Conservation (phyloP, 805 yeast species). For the Sporopachydermia lactativora region DNA sequence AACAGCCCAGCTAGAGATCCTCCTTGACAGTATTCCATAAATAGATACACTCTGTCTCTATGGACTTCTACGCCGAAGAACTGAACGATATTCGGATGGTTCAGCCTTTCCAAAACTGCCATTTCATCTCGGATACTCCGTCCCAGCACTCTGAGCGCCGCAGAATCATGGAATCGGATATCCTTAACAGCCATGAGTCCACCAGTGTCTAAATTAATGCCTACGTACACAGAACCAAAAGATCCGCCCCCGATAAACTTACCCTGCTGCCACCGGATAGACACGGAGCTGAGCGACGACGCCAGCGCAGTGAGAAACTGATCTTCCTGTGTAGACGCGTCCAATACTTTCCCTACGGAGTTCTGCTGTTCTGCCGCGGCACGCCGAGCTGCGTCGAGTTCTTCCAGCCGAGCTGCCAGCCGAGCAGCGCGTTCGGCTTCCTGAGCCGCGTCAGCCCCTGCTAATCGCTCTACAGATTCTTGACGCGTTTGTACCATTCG, state of each 20-base stretch:
- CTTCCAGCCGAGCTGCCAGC: conserved; percentile 47
- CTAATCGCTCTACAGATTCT: conserved; percentile 19
- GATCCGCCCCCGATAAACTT: conserved; percentile 89
- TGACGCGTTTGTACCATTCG: background rate
- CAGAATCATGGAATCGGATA: conserved; percentile 78
- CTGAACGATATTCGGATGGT: conserved; percentile 94
- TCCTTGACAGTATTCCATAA: conserved; percentile 96
- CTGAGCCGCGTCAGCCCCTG: conserved; percentile 32
- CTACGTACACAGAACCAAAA: conserved; percentile 88
- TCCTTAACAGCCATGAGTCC: conserved; percentile 96
- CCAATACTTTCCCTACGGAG: conserved; percentile 77
- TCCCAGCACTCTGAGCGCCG: conserved; percentile 68
- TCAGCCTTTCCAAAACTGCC: conserved; percentile 88
- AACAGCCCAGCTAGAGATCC: conserved; percentile 80
- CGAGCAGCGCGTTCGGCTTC: conserved; percentile 40
- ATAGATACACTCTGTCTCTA: conserved; percentile 84
- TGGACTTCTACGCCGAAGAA: conserved; percentile 97
- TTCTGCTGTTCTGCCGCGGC: conserved; percentile 29
- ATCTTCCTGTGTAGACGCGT: conserved; percentile 75
- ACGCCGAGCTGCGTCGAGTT: conserved; percentile 44
- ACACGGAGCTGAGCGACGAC: conserved; percentile 74
- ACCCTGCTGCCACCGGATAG: conserved; percentile 97
- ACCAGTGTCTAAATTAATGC: conserved; percentile 87
- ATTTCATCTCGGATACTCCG: conserved; percentile 90
- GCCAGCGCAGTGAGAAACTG: conserved; percentile 79